Percentiles rank a stretch among this genome's conserved stretches.
Conservation (phyloP, 2,329 filamentous ascomycete genomes). For the Talaromyces sp. region DNA sequence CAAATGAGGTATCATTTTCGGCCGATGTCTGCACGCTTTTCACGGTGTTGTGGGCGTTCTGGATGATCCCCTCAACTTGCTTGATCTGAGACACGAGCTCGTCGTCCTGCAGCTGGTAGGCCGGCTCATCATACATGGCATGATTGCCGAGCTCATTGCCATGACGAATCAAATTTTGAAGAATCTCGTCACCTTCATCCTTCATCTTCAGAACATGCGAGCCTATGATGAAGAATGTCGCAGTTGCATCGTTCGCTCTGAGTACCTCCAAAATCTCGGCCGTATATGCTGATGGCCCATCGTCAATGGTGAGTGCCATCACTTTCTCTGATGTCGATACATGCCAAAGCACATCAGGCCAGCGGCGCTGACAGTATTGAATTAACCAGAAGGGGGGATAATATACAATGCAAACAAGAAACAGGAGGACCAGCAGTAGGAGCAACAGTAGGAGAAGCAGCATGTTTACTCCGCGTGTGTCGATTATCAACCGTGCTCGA, state of each 20-base stretch:
- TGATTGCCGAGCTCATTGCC: conserved; percentile 80
- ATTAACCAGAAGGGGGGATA: conserved; percentile 73
- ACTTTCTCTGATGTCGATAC: conserved; percentile 56
- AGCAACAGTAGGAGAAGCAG: conserved; percentile 8
- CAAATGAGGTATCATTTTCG: conserved; percentile 33
- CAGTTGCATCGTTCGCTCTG: conserved; percentile 61
- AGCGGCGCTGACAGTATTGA: conserved; percentile 63
- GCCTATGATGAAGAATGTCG: conserved; percentile 88
- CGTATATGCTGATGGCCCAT: conserved; percentile 73
- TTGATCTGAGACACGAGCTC: conserved; percentile 62
- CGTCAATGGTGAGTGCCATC: conserved; percentile 81
- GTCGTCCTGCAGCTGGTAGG: conserved; percentile 56
- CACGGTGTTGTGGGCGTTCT: conserved; percentile 48
- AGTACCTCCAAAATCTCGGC: conserved; percentile 65
- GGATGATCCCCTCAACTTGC: conserved; percentile 60
- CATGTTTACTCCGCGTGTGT: not conserved
- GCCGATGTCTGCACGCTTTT: conserved; percentile 21
- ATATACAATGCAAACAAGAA: conserved; percentile 66
- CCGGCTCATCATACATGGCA: conserved; percentile 82
- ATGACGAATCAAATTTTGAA: conserved; percentile 56
- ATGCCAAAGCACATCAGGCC: conserved; percentile 77
- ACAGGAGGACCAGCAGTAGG: not conserved
- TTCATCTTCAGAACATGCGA: conserved; percentile 59
- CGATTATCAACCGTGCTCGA: not conserved
- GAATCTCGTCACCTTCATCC: conserved; percentile 42